Base-by-base conservation (phyloP, 805 yeast genomes). In the Nakazawaea laoshanensis region DNA sequence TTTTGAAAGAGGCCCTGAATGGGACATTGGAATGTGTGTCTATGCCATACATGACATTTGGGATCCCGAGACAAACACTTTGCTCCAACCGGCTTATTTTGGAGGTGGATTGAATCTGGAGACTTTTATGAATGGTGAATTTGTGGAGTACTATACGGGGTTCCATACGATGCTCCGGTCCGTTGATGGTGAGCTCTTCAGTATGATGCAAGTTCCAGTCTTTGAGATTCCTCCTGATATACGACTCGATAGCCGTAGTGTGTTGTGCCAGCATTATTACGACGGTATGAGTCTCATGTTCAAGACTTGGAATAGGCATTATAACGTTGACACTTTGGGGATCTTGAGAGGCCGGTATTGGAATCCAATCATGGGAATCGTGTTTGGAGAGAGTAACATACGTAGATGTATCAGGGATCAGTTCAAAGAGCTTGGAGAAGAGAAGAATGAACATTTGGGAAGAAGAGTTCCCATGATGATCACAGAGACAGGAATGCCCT, bases 401-500 rank as follows among this genome's bases (percentile, higher is more conserved):
- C 61, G 95, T 28, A 78, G 74, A 40, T 80, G 86, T 38, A 57
- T 89, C 30, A 64, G 68, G 33, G 67, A 59, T 30, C 96, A 89
- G 55, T 60, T 89, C 37, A 45, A 51, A n/a, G 79, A 70, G 37
- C 69, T 89, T 60, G 69, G 66, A 34, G 48, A 52, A 14, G 97
- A 92, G 49, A 74, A 86, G 4, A 50, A 57, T 5, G 65, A 65
- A 4, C 52, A 68, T 19, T 53, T 88, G 23, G 96, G 96, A 3
- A 37, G 43, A 2, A 32, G 52, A 7, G 63, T 86, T 7, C 95
- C 96, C 0, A 69, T 81, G 7, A 57, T 89, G 15, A 77, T 92
- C 67, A 74, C 94, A 1, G 98, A 89, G 53, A 87, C 89, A n/a
- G 98, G 98, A 5, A 85, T 89, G 79, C 97, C 98, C 3, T 85